Evolutionary conservation across 306 rosid genomes (phyloP), one percentile per base, ranked within the genome.

Genomic region (Gastrolobium villosum): DNA sequence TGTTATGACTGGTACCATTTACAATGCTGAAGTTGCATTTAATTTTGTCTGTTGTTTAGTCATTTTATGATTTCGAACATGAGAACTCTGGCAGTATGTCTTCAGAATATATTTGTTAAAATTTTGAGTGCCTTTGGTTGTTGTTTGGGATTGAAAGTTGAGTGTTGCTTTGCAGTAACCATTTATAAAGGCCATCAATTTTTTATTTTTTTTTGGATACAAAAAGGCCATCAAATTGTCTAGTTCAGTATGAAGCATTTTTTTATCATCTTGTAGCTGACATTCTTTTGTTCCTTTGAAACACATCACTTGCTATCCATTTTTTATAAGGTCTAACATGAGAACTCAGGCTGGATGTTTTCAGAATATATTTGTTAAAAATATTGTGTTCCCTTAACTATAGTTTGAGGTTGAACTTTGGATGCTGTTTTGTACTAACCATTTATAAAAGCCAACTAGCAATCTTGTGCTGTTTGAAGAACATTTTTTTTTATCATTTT

Each of bases 1-100:
- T 77, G 93, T 85, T 81, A 74, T 26, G 69, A 46, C 77, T 72
- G 52, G 31, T 72, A 14, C 74, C 76, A 37, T 30, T 69, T 66
- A 39, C 56, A 60, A 31, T 54, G 60, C 73, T 72, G 15, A 61
- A 3, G 65, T 78, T 49, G 44, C 30, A 28, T 50, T 84, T 54
- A 37, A 8, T 7, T 62, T 72, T 36, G n/a, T 13, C 39, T 2
- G 41, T 54, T 43, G 15, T 82, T 66, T 39, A 14, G 60, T 70
- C 26, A 43, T 76, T 54, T 61, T 73, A 7, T 77, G 45, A 49
- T 70, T 34, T 76, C 49, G 14, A 10, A 32, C 74, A 36, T 7
- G 26, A 70, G 62, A 68, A 26, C 20, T 28, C 43, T 10, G 57
- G 52, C 75, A 28, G 52, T 5, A 43, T 55, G 77, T 36, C 7